Percentiles rank a stretch among this genome's conserved stretches.
phyloP scores from a whole-genome alignment of 2,329 filamentous ascomycete genomes.

The Pochonia chlamydosporia region DNA sequence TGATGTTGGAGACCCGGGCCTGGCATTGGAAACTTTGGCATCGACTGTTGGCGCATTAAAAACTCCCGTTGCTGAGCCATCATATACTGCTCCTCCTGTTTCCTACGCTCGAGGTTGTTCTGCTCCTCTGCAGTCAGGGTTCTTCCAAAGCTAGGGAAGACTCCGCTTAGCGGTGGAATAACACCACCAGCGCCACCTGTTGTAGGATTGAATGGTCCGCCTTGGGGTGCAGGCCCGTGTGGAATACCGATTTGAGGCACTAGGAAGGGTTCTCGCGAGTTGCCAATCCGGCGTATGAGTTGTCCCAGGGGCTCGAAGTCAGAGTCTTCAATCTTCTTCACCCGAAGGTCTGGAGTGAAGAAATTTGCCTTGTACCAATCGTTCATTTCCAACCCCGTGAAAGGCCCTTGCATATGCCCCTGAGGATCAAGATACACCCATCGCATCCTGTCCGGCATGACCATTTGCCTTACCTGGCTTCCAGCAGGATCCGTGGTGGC shows the following conservation, averaged over 20 bases:
- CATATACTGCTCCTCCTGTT: slow-evolving; percentile 96
- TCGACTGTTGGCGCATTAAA: slow-evolving; percentile 76
- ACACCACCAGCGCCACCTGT: slow-evolving; percentile 57
- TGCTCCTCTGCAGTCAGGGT: slow-evolving; percentile 97
- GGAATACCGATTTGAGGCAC: slow-evolving; percentile 95
- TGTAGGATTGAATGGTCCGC: slow-evolving; percentile 42
- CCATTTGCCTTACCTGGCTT: slow-evolving; percentile 80
- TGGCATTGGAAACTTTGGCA: slow-evolving; percentile 65
- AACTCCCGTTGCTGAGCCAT: slow-evolving; percentile 96
- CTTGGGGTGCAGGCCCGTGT: slow-evolving; percentile 65
- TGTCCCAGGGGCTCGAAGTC: slow-evolving; percentile 96
- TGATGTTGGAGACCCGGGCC: slow-evolving; percentile 70
- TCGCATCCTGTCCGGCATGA: slow-evolving; percentile 97
- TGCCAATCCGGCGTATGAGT: slow-evolving; percentile 90
- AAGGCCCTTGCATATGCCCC: slow-evolving; percentile 86
- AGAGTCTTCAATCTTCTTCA: slow-evolving; percentile 88
- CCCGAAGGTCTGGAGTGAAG: slow-evolving; percentile 88
- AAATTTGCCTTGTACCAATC: slow-evolving; percentile 99
- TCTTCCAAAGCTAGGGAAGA: slow-evolving; percentile 93
- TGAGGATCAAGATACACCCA: slow-evolving; percentile 98
- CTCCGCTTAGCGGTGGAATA: slow-evolving; percentile 83
- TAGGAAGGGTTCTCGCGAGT: slow-evolving; percentile 93
- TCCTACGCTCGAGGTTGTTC: slow-evolving; percentile 90
- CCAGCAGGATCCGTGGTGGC: slow-evolving; percentile 45
- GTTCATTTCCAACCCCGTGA: slow-evolving; percentile 97